Base-by-base conservation (phyloP, 495 filamentous ascomycete genomes). In the Podospora tetraspora region DNA sequence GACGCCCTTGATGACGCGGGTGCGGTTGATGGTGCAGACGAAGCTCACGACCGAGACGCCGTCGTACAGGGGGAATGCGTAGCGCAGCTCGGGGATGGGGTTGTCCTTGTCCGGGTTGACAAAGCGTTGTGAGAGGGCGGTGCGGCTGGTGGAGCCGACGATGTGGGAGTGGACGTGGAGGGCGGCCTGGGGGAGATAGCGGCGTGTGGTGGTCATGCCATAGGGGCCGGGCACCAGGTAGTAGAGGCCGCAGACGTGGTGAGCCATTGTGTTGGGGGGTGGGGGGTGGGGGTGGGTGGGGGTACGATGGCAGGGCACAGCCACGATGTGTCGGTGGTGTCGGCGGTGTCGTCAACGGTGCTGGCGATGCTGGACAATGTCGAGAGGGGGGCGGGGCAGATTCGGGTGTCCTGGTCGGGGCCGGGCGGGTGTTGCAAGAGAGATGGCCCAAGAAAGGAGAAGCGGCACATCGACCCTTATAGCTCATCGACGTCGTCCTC, bases 21-120 rank as follows among this genome's bases (percentile, higher is more conserved):
- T 76, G 52, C 79, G 80, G 67, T 76, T 74, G 64, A 91, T 78
- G 13, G 79, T 80, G 70, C 86, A 88, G 1, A 79, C 82, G 66
- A 91, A 92, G 27, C 78, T 80, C 13, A 88, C 86, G 5, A 92
- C 86, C 22, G 86, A 87, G 3, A 89, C 85, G 23, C 88, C 88
- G 71, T 89, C 86, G 71, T 88, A 90, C 3, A 91, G 80, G 0
- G 90, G 90, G 69, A 92, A 91, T 2, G 82, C 83, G 75, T 92
- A 92, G 23, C 76, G 75, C 63, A 86, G 81, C 30, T 81, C 72
- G 64, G 89, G 21, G 71, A 74, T 75, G 1, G 34, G 37, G 1
- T 82, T 74, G 1, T 69, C 61, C 11, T 66, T 37, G 0, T 79
- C 83, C 0, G 86, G 81, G 68, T 89, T 90, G 63, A 76, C 73